phyloP scores from a whole-genome alignment of 164 flowering plant species.

The Tinospora cordifolia region DNA sequence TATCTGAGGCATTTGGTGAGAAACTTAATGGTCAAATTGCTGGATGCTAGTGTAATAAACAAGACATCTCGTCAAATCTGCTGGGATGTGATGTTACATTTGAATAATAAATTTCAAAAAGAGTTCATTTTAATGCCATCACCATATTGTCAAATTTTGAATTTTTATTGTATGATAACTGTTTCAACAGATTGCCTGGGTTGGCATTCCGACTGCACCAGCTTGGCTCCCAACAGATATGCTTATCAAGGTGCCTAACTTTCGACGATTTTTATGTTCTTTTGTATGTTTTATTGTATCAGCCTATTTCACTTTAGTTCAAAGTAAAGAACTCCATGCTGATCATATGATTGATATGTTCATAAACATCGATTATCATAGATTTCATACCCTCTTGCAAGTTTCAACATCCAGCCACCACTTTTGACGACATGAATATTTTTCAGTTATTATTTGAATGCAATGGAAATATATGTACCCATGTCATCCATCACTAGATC shows the following conservation, averaged over 20 bases:
- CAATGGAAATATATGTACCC: too few relatives aligned
- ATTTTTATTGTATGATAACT: background rate
- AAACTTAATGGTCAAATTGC: constrained; percentile 3
- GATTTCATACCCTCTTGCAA: too few relatives aligned
- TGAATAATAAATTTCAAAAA: constrained; percentile 1
- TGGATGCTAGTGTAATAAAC: background rate
- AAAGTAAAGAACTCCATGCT: too few relatives aligned
- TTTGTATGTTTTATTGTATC: too few relatives aligned
- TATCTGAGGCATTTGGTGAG: background rate
- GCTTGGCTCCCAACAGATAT: constrained; percentile 96
- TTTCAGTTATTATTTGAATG: too few relatives aligned
- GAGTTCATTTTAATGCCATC: background rate
- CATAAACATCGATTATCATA: too few relatives aligned
- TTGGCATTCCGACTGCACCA: constrained; percentile 89
- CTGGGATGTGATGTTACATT: background rate
- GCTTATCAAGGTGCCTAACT: constrained; percentile 65
- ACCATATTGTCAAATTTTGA: background rate
- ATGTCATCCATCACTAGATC: too few relatives aligned
- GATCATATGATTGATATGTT: too few relatives aligned
- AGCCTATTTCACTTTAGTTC: too few relatives aligned
- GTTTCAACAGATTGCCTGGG: constrained; percentile 70
- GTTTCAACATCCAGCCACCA: too few relatives aligned
- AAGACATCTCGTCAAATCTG: background rate
- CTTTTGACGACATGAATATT: too few relatives aligned
- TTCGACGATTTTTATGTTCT: background rate